phyloP scores from a whole-genome alignment of 1,284 basidiomycete genomes.

The Cutaneotrichosporon arboriforme region DNA sequence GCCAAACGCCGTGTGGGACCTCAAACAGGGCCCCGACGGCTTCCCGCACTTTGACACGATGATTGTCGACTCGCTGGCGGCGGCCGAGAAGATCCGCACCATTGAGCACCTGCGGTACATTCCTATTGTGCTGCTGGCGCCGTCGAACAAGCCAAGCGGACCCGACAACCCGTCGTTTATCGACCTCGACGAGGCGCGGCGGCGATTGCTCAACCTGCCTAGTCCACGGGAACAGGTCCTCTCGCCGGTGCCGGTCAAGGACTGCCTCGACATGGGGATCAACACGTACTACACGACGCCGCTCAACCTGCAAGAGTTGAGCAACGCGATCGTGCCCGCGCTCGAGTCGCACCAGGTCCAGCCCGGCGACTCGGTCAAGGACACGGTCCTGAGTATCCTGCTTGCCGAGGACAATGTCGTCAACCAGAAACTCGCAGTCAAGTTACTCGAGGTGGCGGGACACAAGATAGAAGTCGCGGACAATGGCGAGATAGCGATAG shows the following conservation, averaged over 20 bases:
- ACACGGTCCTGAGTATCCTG: constrained; percentile 86
- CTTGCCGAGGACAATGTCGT: constrained; percentile 97
- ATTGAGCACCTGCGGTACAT: constrained; percentile 94
- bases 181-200: constrained; percentile 38
- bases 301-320: constrained; percentile 78
- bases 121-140: constrained; percentile 89
- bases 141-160: constrained; percentile 43
- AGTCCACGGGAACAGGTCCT: constrained; percentile 36
- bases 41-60: constrained; percentile 93
- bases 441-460: constrained; percentile 94
- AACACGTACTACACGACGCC: constrained; percentile 66
- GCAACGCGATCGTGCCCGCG: constrained; percentile 86
- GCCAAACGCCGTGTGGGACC: constrained; percentile 70
- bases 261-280: constrained; percentile 48
- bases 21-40: constrained; percentile 54
- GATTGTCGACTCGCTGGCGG: constrained; percentile 78
- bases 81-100: constrained; percentile 81
- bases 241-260: constrained; percentile 47
- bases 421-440: constrained; percentile 87
- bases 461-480: constrained; percentile 96
- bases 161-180: constrained; percentile 44
- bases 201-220: constrained; percentile 42
- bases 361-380: constrained; percentile 70
- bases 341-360: constrained; percentile 87
- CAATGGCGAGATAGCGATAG: constrained; percentile 67